A percentile compares a stretch with the other conserved stretches of the same genome.
Evolutionary conservation across 2,329 filamentous ascomycete genomes (phyloP).

Genomic region (Pseudocercospora musae): DNA sequence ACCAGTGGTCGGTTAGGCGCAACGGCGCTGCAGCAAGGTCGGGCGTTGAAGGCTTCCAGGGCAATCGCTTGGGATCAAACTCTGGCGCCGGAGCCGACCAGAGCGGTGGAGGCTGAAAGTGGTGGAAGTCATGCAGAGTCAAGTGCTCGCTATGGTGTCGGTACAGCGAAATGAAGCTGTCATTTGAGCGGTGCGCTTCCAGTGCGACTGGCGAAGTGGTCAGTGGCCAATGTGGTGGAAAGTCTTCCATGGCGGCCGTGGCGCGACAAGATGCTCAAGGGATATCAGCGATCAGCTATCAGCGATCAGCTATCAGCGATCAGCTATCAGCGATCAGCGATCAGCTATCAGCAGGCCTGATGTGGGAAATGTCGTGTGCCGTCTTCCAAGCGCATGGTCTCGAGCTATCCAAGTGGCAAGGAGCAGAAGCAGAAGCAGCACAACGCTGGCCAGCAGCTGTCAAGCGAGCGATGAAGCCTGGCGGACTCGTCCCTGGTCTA

Average conservation of each 20-base stretch:
- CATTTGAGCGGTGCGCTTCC: constrained; percentile 4
- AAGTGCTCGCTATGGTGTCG: constrained; percentile 19
- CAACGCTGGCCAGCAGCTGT: not conserved
- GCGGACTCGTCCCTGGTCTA: not conserved
- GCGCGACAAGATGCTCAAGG: not conserved
- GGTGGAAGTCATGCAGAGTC: constrained; percentile 21
- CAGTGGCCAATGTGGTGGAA: constrained; percentile 9
- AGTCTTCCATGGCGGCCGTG: not conserved
- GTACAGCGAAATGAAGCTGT: constrained; percentile 5
- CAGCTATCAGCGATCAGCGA: too few relatives aligned
- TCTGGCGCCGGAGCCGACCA: constrained; percentile 14
- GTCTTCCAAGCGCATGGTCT: not conserved
- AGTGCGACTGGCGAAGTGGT: not conserved
- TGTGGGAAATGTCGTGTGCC: not conserved
- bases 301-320: too few relatives aligned
- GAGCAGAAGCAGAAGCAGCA: too few relatives aligned
- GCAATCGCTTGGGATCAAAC: constrained; percentile 15
- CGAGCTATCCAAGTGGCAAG: not conserved
- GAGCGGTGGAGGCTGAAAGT: constrained; percentile 20
- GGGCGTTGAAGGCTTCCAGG: constrained; percentile 17
- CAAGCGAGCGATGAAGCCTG: not conserved
- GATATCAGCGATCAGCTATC: too few relatives aligned
- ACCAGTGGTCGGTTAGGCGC: constrained; percentile 2
- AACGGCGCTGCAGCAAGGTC: constrained; percentile 15
- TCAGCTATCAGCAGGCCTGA: too few relatives aligned